Conservation (phyloP, 371 early-diverging fungal species). For the Entomophthora muscae region DNA sequence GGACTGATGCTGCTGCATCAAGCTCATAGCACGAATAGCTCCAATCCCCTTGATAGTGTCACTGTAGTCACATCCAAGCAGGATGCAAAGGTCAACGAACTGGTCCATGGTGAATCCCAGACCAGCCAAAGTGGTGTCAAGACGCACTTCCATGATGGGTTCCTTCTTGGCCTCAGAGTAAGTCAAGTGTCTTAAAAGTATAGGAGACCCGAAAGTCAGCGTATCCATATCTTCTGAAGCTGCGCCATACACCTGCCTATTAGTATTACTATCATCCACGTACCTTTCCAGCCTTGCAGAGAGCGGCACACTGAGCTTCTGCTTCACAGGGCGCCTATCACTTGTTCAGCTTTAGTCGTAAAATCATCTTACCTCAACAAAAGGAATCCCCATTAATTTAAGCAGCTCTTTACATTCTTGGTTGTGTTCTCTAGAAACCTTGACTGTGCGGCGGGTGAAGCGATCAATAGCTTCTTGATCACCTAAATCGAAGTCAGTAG, state of each 20-base stretch:
- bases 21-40: conserved; percentile 70
- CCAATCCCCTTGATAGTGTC: conserved; percentile 95
- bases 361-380: conserved; percentile 36
- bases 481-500: conserved; percentile 24
- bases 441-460: conserved; percentile 82
- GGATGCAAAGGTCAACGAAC: conserved; percentile 98
- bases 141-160: conserved; percentile 83
- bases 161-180: conserved; percentile 84
- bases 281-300: conserved; percentile 68
- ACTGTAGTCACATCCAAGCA: conserved; percentile 99
- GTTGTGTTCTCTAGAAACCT: conserved; percentile 89
- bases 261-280: neutral
- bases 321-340: conserved; percentile 94
- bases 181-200: conserved; percentile 90
- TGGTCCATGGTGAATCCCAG: conserved; percentile 56
- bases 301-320: conserved; percentile 97
- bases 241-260: conserved; percentile 70
- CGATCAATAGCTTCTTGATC: conserved; percentile 76
- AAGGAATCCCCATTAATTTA: conserved; percentile 94
- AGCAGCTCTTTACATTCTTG: conserved; percentile 88
- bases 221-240: conserved; percentile 99
- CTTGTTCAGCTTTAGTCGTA: neutral
- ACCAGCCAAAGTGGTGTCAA: conserved; percentile 70
- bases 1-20: conserved; percentile 75
- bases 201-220: conserved; percentile 85